These are phyloP conservation scores for Coprinellus aureogranulatus DNA, from an alignment of 768 basidiomycete species.

Conservation along the genomic window DNA sequence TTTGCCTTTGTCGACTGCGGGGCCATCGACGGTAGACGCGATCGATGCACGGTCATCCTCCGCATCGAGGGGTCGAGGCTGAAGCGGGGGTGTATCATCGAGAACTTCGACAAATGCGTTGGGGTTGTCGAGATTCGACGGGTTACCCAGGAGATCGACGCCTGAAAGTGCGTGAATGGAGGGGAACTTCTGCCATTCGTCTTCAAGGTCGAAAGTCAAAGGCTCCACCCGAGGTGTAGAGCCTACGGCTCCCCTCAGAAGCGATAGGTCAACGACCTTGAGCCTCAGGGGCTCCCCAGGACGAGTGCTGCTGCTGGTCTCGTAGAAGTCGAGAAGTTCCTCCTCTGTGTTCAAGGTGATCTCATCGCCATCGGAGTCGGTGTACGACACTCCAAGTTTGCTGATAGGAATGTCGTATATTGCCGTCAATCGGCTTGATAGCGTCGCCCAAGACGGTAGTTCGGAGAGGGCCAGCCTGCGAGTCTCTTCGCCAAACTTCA, in stretches of 20 bases:
- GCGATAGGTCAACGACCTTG: conserved; percentile 57
- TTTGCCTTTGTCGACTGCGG: conserved; percentile 49
- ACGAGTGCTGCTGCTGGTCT: conserved; percentile 22
- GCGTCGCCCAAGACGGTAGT: conserved; percentile 53
- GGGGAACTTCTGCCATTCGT: conserved; percentile 66
- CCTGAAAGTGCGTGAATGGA: conserved; percentile 32
- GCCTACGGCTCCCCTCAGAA: conserved; percentile 29
- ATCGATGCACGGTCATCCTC: conserved; percentile 23
- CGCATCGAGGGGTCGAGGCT: conserved; percentile 9
- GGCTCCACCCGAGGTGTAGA: conserved; percentile 44
- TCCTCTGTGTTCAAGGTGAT: conserved; percentile 75
- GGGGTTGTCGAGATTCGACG: conserved; percentile 34
- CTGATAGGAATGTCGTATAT: conserved; percentile 54
- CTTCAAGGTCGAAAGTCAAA: conserved; percentile 47
- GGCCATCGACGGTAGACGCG: conserved; percentile 28
- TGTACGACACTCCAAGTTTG: conserved; percentile 65
- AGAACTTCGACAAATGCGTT: conserved; percentile 68
- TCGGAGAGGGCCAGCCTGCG: conserved; percentile 56
- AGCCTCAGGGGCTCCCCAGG: conserved; percentile 50
- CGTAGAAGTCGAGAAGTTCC: conserved; percentile 74
- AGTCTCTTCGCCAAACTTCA: conserved; percentile 55
- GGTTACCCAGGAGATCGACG: conserved; percentile 18
- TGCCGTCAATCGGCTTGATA: conserved; percentile 54
- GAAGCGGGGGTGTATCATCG: conserved; percentile 28
- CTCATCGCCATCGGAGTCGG: conserved; percentile 71